Evolutionary conservation across 2,329 filamentous ascomycete species (phyloP).

Genomic region (Phaeosphaeriaceae sp.): DNA sequence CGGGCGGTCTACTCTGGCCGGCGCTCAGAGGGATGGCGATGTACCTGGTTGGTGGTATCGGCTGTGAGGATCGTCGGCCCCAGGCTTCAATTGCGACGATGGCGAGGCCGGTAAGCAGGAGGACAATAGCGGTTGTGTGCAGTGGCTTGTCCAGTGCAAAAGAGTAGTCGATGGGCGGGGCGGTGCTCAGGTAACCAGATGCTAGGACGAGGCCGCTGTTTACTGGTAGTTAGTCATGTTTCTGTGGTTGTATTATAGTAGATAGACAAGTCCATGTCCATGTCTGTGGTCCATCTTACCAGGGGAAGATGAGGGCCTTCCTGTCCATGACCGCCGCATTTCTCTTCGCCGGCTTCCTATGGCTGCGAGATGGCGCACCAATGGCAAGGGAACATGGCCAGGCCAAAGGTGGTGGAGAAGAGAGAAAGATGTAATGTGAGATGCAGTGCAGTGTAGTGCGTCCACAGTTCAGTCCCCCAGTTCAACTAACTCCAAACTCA

Average conservation of each 20-base stretch:
- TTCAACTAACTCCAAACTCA: too few relatives aligned
- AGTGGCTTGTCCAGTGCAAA: constrained; percentile 47
- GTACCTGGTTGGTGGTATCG: constrained; percentile 30
- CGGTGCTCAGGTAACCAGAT: constrained; percentile 40
- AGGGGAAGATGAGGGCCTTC: constrained; percentile 45
- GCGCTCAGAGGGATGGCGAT: constrained; percentile 40
- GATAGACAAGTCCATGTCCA: too few relatives aligned
- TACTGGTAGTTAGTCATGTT: constrained; percentile 28
- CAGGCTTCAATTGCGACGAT: constrained; percentile 36
- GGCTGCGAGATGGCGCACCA: constrained; percentile 31
- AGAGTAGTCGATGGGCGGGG: constrained; percentile 37
- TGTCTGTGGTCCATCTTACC: too few relatives aligned
- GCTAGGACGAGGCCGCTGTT: constrained; percentile 45
- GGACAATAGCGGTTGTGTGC: constrained; percentile 38
- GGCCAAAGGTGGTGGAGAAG: constrained; percentile 1
- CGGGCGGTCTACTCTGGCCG: constrained; percentile 26
- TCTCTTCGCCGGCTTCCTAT: constrained; percentile 27
- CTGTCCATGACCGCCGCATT: constrained; percentile 45
- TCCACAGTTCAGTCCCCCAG: not conserved
- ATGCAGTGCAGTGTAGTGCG: not conserved
- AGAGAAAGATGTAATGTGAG: constrained; percentile 2
- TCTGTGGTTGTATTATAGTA: too few relatives aligned
- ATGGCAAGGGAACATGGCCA: constrained; percentile 28
- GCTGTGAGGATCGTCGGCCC: constrained; percentile 21
- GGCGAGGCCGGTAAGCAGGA: constrained; percentile 42